Percentiles rank a stretch among this genome's conserved stretches.
These are phyloP conservation scores for Neurospora sp. DNA, from an alignment of 495 filamentous ascomycete genomes.

Conservation along the genomic window DNA sequence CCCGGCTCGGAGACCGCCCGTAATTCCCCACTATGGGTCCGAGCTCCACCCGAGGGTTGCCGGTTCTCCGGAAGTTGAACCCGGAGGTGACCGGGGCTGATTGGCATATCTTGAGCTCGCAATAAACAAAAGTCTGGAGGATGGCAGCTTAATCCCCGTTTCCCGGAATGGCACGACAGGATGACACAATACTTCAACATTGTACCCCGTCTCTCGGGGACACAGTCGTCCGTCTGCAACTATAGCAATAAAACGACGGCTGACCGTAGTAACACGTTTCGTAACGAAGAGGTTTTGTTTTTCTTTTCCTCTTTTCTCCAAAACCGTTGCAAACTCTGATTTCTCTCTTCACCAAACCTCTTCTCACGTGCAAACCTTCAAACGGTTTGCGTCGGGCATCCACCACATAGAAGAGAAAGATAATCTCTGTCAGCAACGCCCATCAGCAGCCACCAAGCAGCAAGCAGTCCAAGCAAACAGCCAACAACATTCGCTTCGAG, in stretches of 20 bases:
- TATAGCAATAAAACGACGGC: not conserved
- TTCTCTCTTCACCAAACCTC: not conserved
- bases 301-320: not conserved
- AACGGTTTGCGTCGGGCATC: not conserved
- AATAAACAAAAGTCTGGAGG: not conserved
- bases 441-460: not conserved
- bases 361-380: not conserved
- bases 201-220: no score
- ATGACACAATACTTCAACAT: no score
- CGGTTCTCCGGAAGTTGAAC: not conserved
- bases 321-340: not conserved
- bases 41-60: not conserved
- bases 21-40: not conserved
- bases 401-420: not conserved
- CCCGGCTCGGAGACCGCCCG: not conserved
- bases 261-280: not conserved
- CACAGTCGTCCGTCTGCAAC: not conserved
- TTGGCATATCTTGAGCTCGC: not conserved
- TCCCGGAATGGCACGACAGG: no score
- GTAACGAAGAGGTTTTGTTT: not conserved
- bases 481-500: not conserved
- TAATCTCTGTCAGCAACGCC: not conserved
- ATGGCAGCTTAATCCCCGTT: no score
- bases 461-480: not conserved
- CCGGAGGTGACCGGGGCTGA: not conserved